Base-by-base conservation (phyloP, 192 early-diverging fungal species). In the Rhizoclosmatium globosum region DNA sequence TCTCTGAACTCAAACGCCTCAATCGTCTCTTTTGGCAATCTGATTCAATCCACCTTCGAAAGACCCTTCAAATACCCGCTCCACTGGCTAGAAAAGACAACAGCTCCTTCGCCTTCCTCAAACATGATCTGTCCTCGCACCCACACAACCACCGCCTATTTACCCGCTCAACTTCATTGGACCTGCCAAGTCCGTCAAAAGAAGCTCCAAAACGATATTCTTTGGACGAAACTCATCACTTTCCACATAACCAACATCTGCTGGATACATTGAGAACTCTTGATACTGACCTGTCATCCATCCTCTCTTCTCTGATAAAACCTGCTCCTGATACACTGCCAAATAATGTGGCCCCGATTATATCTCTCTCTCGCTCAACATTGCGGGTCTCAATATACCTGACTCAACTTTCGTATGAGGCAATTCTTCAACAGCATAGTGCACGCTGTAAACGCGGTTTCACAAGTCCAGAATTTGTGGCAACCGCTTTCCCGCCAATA, bases 31-130 rank as follows among this genome's bases (percentile, higher is more conserved):
- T 56, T 3, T 80, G 70, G 79, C 44, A 19, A 31, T 64, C 42
- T 19, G 77, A 78, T 44, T 71, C 77, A 15, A 71, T 78, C 67
- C 77, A 78, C 47, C 68, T 71, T 15, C 77, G 77, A 4, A 71
- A 59, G 46, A 21, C n/a, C 4, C 59, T 78, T 7, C 15, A 59
- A 13, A 71, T 78, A 19, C 77, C 77, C 11, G 65, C 66, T 38
- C 19, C 17, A 56, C 47, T 71, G 31, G 21, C 60, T 0, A 23
- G 6, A 62, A 2, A 48, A 47, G 46, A 3, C 48, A 19, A 31
- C 4, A 19, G 60, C 4, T 19, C 60, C 23, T 7, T 62, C 21
- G 53, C 53, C 19, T 7, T 15, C 38, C 50, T 71, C 19, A 71
- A 71, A 46, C 69, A 71, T 38, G 38, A 48, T 7, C 13, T 71